Evolutionary conservation across 768 basidiomycete species (phyloP), one percentile per base, ranked within the genome.

Genomic region (Boletus rubroflammeus): DNA sequence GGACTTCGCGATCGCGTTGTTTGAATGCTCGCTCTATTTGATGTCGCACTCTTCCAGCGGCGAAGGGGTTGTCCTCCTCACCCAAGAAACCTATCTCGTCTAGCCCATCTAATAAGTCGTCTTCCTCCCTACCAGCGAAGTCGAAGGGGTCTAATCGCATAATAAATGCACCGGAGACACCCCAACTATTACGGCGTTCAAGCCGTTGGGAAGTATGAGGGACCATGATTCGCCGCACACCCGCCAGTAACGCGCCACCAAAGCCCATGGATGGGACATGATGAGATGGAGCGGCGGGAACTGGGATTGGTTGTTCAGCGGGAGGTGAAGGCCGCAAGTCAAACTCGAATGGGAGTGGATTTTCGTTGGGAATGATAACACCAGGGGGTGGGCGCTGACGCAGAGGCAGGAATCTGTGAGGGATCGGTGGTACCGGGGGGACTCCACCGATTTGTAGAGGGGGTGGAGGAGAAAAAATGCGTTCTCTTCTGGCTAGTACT

Each of bases 201-300:
- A 2, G 42, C 14, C 35, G 61, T 23, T 61, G 62, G 17, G 46
- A 11, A 10, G 52, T 35, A 23, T 46, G 61, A 38, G 58, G 58
- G 23, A 35, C 51, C 7, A 67, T 57, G 34, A 68, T 54, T 41
- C 67, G 72, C 13, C 72, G 66, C 39, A 70, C 70, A 17, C 72
- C 62, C 10, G 84, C 74, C 6, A 86, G 69, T 4, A 87, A 60
- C 3, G 81, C 86, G 21, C 86, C 86, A 8, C 86, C 86, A 23
- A 88, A 67, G 14, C 83, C 83, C 76, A 88, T 81, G 7, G 73
- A 56, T 19, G 87, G 87, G 3, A 76, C 69, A 51, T 79, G 77
- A 55, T 82, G 82, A 41, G 83, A 83, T 5, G 79, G 78, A 25
- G 75, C 68, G 3, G 79, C 78, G 25, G 77, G 74, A 5, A 72